Evolutionary conservation across 2,329 filamentous ascomycete species (phyloP).

Genomic region (Neopestalotiopsis sp.): DNA sequence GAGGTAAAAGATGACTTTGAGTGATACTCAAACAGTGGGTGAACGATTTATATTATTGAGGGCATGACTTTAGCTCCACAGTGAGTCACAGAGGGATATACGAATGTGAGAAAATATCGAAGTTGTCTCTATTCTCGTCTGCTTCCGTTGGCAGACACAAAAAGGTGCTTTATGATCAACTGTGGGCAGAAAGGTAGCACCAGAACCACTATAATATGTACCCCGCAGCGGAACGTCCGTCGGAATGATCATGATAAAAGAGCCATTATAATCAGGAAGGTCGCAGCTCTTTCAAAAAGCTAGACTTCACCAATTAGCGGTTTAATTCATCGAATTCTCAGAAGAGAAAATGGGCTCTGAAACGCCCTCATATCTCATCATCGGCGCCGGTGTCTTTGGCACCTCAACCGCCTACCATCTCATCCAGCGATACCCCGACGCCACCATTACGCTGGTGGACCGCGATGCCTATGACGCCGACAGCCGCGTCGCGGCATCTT

Average conservation of each 20-base stretch:
- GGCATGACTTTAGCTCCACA: too few species aligned
- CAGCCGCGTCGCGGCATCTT: conserved; percentile 64
- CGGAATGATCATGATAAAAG: background rate
- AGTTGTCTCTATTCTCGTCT: too few species aligned
- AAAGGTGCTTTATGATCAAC: background rate
- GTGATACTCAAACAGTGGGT: too few species aligned
- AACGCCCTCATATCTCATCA: conserved; percentile 56
- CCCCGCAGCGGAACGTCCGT: background rate
- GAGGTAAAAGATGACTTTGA: too few species aligned
- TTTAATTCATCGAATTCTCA: background rate
- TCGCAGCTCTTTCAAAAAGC: background rate
- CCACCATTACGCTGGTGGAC: conserved; percentile 63
- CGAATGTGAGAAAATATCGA: too few species aligned
- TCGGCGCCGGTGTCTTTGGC: conserved; percentile 71
- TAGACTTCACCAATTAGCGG: too few species aligned
- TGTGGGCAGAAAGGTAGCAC: background rate
- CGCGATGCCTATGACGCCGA: conserved; percentile 57
- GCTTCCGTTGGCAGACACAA: too few species aligned
- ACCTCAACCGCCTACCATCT: conserved; percentile 69
- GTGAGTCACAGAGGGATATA: too few species aligned
- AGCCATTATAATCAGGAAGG: background rate
- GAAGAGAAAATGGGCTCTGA: background rate
- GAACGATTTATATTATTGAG: too few species aligned
- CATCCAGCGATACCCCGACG: conserved; percentile 53
- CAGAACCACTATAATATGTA: background rate